These are phyloP conservation scores for Salix suchowensis DNA, from an alignment of 345 rosid genomes.

Conservation along the genomic window DNA sequence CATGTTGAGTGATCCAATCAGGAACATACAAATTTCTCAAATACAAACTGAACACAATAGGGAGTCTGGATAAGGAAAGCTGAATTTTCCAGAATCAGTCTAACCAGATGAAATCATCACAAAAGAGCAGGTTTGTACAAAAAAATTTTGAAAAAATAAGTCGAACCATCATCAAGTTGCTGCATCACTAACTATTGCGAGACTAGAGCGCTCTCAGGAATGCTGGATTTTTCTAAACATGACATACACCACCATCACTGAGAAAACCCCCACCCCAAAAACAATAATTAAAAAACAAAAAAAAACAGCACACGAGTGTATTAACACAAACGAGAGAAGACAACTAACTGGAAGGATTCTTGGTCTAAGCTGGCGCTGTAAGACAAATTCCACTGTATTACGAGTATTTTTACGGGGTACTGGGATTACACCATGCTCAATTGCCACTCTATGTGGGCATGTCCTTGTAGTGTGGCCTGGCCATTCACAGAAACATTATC, in stretches of 20 bases:
- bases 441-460: slow-evolving; percentile 76
- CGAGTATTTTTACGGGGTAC: slow-evolving; percentile 48
- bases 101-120: neutral
- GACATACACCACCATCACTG: neutral
- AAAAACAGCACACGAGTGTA: neutral
- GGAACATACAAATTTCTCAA: neutral
- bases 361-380: slow-evolving; percentile 69
- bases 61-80: neutral
- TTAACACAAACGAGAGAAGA: neutral
- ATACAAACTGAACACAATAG: neutral
- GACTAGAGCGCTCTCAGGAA: neutral
- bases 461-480: slow-evolving; percentile 85
- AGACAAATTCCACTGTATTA: slow-evolving; percentile 61
- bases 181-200: neutral
- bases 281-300: neutral
- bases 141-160: neutral
- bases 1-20: neutral
- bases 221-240: neutral
- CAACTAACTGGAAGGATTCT: slow-evolving; percentile 40
- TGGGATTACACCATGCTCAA: slow-evolving; percentile 57
- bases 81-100: neutral
- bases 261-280: neutral
- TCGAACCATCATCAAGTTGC: neutral
- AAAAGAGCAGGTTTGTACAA: neutral
- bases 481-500: neutral